Base-by-base conservation (phyloP, 192 early-diverging fungal species). In the Linnemannia exigua region DNA sequence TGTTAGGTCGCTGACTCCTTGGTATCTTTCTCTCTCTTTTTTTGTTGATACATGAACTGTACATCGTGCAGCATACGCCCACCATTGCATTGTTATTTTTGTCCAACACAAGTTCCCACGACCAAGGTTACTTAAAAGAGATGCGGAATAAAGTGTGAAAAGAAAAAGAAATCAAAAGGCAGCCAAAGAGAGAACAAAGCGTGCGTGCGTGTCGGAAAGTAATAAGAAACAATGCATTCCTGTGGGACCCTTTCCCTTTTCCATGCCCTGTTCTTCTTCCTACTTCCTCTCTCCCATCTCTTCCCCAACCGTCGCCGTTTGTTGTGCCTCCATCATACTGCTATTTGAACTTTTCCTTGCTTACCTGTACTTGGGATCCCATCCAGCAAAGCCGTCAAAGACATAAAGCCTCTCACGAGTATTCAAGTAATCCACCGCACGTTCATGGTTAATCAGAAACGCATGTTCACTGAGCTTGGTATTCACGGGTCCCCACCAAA, bases 401-500 rank as follows among this genome's bases (percentile, higher is more conserved):
- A 99, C 97, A 83, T 97, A 97, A 44, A 98, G 92, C 67, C 95
- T 93, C 28, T 92, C 90, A 70, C 96, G 94, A 67, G 97, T 97
- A 90, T 99, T 99, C 78, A 99, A 91, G 90, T 98, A 99, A 91
- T 97, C 96, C 74, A 95, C 91, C 51, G 97, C 97, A 72, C 96
- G 94, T 89, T 99, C 96, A 79, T 97, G 96, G 93, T 99, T 99
- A 89, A 95, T 95, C 79, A 95, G 91, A 88, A 99, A 99, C 5
- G 93, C 89, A 51, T 90, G 84, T 79, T 92, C 91, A 19, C 91
- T 91, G 79, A 99, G 94, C 82, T 95, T 95, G 87, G 95, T 95
- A 92, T 99, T 99, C 75, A 99, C 96, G 28, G 98, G 96, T 33
- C 98, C 98, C 97, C 98, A 99, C 98, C 98, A 99, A 83, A 99